Evolutionary conservation across 345 rosid genomes (phyloP), one percentile per base, ranked within the genome.

Genomic region (Combretum micranthum): DNA sequence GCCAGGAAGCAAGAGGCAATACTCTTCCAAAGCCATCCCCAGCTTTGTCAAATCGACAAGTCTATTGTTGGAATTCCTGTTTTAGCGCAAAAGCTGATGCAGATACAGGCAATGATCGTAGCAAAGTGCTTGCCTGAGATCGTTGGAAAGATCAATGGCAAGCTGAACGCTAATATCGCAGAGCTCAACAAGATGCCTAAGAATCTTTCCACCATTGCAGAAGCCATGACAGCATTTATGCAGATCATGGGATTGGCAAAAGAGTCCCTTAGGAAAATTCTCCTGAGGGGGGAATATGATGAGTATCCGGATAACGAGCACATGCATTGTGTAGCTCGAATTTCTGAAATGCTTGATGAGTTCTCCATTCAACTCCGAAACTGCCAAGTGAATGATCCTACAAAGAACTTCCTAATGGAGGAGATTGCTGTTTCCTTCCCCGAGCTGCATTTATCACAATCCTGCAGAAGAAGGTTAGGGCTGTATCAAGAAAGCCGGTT

Each of bases 221-320:
- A 81, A 15, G 81, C 77, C 12, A 54, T 79, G 67, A 46, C 73
- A 14, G 37, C 72, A 2, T 73, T 81, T 14, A 67, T 77, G 78
- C 55, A 63, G 9, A 75, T 84, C 25, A 50, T 77, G 47, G 74
- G 73, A 12, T 66, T 70, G 1, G 76, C 54, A 0, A 84, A 72
- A 16, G 84, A 81, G 3, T 79, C 77, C 2, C 59, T 84, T 7
- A 18, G 61, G 16, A 80, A 72, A 21, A 53, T 75, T 13, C 63
- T 83, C 7, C 13, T 78, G 14, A 65, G 72, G 50, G 75, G 83
- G 3, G 84, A 84, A 12, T 77, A 64, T 42, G 72, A 76, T 0
- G 84, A 81, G 17, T 77, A 50, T 20, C 71, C 59, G 0, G 69
- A 79, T 4, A 79, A 80, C 10, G 16, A 52, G 2, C 1, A 52